Evolutionary conservation across 169 alveolate species (phyloP), one percentile per base, ranked within the genome.

Genomic region (Eimeria maxima): DNA sequence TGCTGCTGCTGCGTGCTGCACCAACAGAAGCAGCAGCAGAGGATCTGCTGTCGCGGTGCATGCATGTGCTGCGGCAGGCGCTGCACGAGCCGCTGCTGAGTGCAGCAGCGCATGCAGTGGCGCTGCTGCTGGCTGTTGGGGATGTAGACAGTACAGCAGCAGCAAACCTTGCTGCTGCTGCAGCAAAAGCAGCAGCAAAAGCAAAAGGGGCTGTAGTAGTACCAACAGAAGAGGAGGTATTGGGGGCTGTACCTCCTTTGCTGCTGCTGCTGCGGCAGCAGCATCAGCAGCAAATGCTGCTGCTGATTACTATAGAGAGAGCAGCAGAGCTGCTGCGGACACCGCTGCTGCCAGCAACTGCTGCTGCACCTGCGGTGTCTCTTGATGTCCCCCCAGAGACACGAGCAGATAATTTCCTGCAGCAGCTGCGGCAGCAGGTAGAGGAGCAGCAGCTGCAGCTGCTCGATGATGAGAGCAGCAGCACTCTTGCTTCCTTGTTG

Each of bases 251-350:
- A 14, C 91, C 91, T 14, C 91, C 91, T 7, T 53, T 81, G 74
- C 55, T 81, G 91, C 57, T 29, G 91, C 91, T 81, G 74, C 73
- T 81, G 91, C 91, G 74, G 91, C 91, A 55, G 91, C 50, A 53
- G 73, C 91, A 18, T 4, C 91, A 81, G 73, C 69, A 47, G 73
- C 69, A 29, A 38, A 11, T 81, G 69, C 91, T 81, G 69, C 91
- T 81, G 74, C 73, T 81, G 2, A 65, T 81, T 3, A 20, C 74
- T 10, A 27, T 81, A 2, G 91, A 81, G 20, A 81, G 91, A 81
- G 91, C 91, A 47, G 91, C 91, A 81, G 91, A 81, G 53, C 27
- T 81, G 74, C 73, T 81, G 50, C 45, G 91, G 55, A 38, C 57
- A 27, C 91, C 91, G 8, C 45, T 38, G 67, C 91, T 81, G 27